These are phyloP conservation scores for Euryodendron excelsum DNA, from an alignment of 148 eudicot species.

Conservation along the genomic window DNA sequence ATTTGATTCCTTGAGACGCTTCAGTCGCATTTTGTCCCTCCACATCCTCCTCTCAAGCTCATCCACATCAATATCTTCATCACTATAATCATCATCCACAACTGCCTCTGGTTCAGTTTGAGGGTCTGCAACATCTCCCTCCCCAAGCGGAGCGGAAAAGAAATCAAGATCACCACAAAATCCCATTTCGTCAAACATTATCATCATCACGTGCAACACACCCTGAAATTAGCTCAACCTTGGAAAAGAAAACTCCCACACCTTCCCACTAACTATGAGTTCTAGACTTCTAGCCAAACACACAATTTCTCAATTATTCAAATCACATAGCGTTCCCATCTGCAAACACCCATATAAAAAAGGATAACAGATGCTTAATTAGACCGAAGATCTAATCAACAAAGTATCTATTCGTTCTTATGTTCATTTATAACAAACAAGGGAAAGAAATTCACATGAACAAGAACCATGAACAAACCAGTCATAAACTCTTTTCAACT, in stretches of 20 bases:
- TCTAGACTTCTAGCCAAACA: too few species aligned
- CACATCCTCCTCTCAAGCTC: conserved; percentile 80
- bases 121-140: conserved; percentile 22
- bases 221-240: conserved; percentile 1
- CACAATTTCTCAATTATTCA: too few species aligned
- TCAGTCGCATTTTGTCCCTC: conserved; percentile 69
- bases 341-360: conserved; percentile 2
- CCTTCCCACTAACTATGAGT: not conserved
- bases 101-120: conserved; percentile 28
- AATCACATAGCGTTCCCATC: not conserved
- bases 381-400: not conserved
- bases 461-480: not conserved
- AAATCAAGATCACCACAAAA: conserved; percentile 48
- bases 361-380: not conserved
- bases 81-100: conserved; percentile 51
- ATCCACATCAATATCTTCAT: conserved; percentile 68
- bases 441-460: not conserved
- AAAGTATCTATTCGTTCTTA: not conserved
- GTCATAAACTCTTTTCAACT: not conserved
- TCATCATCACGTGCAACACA: conserved; percentile 14
- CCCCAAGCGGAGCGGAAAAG: conserved; percentile 35
- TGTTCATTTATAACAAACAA: not conserved
- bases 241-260: conserved; percentile 1
- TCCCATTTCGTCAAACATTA: conserved; percentile 60
- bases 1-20: conserved; percentile 54